A percentile compares a stretch with the other conserved stretches of the same genome.
phyloP scores from a whole-genome alignment of 2,329 filamentous ascomycete species.

The Camillea tinctor region DNA sequence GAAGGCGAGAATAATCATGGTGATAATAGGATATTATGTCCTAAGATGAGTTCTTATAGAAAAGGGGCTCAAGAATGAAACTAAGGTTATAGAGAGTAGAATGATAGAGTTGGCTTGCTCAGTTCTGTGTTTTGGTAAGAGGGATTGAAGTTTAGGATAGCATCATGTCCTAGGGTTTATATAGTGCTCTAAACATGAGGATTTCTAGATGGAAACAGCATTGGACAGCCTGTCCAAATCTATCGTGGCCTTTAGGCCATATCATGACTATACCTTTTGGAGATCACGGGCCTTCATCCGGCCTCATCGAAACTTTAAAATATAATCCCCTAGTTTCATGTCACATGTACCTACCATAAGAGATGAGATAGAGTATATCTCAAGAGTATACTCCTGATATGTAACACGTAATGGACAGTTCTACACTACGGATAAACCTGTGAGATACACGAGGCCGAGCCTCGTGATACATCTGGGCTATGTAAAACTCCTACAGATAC shows the following conservation, averaged over 20 bases:
- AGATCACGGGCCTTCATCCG: neutral
- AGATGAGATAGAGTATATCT: neutral
- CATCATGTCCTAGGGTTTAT: neutral
- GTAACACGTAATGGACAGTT: neutral
- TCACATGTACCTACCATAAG: neutral
- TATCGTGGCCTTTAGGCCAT: neutral
- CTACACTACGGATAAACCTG: neutral
- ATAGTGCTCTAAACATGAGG: neutral
- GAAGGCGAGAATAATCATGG: neutral
- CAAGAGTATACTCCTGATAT: neutral
- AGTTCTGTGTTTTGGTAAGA: neutral
- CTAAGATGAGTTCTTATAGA: neutral
- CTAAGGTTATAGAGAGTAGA: neutral
- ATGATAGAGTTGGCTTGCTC: neutral
- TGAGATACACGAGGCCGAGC: neutral
- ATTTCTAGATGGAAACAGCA: neutral
- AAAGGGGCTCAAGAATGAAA: neutral
- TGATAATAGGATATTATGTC: neutral
- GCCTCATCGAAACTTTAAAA: neutral
- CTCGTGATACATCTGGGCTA: neutral
- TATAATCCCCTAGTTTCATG: neutral
- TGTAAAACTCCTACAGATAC: neutral
- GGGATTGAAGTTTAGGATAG: neutral
- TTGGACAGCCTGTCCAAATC: neutral
- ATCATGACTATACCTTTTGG: neutral